phyloP scores from a whole-genome alignment of 2,329 filamentous ascomycete genomes.

The Nigrograna mackinnonii region DNA sequence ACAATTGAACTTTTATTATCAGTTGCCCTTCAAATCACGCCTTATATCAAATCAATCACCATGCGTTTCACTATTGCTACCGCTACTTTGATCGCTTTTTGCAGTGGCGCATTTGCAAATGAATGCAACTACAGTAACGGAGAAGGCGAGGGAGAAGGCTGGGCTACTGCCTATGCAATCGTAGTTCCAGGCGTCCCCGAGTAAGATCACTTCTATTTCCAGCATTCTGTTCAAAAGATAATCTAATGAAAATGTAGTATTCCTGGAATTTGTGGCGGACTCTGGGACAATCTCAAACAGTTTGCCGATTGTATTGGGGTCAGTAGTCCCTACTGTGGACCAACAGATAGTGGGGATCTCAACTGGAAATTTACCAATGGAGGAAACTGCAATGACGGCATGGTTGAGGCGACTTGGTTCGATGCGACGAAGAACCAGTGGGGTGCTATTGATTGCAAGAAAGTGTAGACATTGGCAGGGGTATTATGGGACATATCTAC shows the following conservation, averaged over 20 bases:
- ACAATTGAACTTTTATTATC: no score
- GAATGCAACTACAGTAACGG: neutral
- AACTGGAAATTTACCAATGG: neutral
- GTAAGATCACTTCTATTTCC: neutral
- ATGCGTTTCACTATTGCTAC: neutral
- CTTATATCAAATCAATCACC: no score
- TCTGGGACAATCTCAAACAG: conserved; percentile 2
- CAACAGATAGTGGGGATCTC: neutral
- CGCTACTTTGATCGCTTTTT: neutral
- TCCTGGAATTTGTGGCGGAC: neutral
- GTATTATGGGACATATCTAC: no score
- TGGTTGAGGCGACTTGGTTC: conserved; percentile 1
- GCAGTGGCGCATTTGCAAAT: neutral
- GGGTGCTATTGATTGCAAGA: conserved; percentile 1
- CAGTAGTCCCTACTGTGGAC: neutral
- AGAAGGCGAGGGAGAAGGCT: no score
- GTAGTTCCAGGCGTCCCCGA: neutral
- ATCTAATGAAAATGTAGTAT: neutral
- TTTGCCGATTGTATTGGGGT: conserved; percentile 1
- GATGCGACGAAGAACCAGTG: conserved; percentile 1
- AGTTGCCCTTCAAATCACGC: no score
- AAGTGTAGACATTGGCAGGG: no score
- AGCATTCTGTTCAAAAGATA: neutral
- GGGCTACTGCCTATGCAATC: neutral
- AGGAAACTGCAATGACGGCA: neutral